Evolutionary conservation across 2,329 filamentous ascomycete genomes (phyloP), one percentile per base, ranked within the genome.

Genomic region (Aspergillus sp.): DNA sequence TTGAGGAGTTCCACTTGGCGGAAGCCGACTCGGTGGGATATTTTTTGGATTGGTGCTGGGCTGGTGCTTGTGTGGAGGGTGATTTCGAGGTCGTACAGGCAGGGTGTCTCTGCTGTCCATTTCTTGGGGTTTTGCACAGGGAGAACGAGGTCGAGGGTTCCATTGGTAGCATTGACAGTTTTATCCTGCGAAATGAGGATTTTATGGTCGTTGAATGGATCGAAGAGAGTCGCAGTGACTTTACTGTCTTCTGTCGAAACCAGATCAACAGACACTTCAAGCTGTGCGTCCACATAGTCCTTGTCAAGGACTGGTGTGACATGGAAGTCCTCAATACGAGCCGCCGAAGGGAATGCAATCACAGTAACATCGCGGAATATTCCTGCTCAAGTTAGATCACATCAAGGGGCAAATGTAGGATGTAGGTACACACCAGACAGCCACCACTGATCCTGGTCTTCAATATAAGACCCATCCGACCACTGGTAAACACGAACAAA

Each of bases 401-500:
- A 12, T 12, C 4, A 5, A 19, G 17, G 11, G 1, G 0, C 4
- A 19, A 22, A n/a, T 0, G 19, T 15, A 27, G 34, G 24, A 20
- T 20, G 1, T 20, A 20, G 20, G 24, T 24, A 44, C 37, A 30
- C 37, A 57, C 83, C 79, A 20, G 83, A 86, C 5, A 88, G 72
- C 83, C 85, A 86, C 86, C 86, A 89, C 66, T 88, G 85, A 68
- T 89, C 86, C 64, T 86, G 73, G 54, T 89, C 86, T 68, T 90
- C 87, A 34, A 89, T 86, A 63, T 89, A 89, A 0, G 83, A 83
- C 2, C 84, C 87, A 62, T 89, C 86, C 34, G 81, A 89, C 78
- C 84, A 89, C 66, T 89, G 86, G 61, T 90, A 90, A 0, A 90
- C 88, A n/a, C 82, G 78, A 1, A 90, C 85, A 9, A 82, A 79